Evolutionary conservation across 116 monocot species (phyloP), one percentile per base, ranked within the genome.

Genomic region (Phalaenopsis hybrid): DNA sequence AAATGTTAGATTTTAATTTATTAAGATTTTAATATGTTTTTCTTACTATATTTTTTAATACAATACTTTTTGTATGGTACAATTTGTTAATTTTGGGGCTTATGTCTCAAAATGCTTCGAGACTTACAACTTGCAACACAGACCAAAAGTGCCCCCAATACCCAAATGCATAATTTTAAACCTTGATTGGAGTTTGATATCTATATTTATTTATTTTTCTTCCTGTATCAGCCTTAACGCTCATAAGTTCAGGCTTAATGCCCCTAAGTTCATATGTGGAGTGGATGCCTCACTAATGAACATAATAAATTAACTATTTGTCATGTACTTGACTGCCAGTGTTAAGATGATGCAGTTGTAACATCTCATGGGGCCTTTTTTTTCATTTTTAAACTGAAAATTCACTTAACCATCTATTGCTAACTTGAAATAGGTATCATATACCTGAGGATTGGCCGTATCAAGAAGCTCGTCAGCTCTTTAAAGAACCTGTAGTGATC

Each of bases 381-480:
- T 46, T 46, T 75, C 46, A 1, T 75, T 8, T 73, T 46, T 46
- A 46, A 46, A 6, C 17, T 75, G 7, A 75, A 75, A 73, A 18
- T 44, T 75, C 75, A 75, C 46, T 75, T 75, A 46, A 45, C 8
- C 17, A 20, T n/a, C 43, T n/a, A 75, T 31, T 52, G 51, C 8
- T 77, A 28, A 51, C 1, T n/a, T 77, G 33, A 11, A 46, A 23
- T 46, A 99, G 99, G 87, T 99, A 94, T 76, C 91, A 93, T 59
- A 91, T 99, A 87, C 95, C 99, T 46, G 95, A 95, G 82, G 85
- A 95, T 31, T 99, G 99, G 99, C 94, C 95, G 78, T 99, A 95
- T 68, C 79, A 92, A 90, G 94, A 99, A 85, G 99, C 95, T 57
- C 86, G 99, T 46, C 82, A 76, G 20, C 79, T 95, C 25, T 99